These are phyloP conservation scores for Ambrosia artemisiifolia DNA, from an alignment of 129 eudicot genomes.

Conservation along the genomic window DNA sequence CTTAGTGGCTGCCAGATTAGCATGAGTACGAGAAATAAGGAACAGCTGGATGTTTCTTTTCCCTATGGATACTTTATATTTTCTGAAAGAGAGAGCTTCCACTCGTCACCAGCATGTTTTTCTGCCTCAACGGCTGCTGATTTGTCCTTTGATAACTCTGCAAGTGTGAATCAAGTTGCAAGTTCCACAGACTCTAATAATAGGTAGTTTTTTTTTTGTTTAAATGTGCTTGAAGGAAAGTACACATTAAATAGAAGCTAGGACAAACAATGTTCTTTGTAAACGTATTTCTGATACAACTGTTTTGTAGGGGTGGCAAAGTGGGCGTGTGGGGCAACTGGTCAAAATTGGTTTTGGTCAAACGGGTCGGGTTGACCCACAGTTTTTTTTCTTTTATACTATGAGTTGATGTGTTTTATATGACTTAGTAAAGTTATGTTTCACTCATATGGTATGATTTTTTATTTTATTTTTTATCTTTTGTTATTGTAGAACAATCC, in stretches of 20 bases:
- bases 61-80: slow-evolving; percentile 55
- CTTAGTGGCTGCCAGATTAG: slow-evolving; percentile 44
- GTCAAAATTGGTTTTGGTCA: neutral
- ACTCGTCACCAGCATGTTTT: slow-evolving; percentile 44
- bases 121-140: slow-evolving; percentile 55
- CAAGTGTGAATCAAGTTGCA: slow-evolving; percentile 39
- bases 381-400: too few relatives aligned
- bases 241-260: too few relatives aligned
- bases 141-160: slow-evolving; percentile 48
- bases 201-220: slow-evolving; percentile 16
- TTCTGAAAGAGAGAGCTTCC: slow-evolving; percentile 46
- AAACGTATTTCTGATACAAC: too few relatives aligned
- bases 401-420: neutral
- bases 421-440: neutral
- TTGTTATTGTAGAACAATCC: neutral
- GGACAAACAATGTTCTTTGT: too few relatives aligned
- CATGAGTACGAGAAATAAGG: slow-evolving; percentile 64
- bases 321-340: too few relatives aligned
- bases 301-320: too few relatives aligned
- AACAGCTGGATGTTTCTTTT: slow-evolving; percentile 35
- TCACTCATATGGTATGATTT: neutral
- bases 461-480: neutral
- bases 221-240: too few relatives aligned
- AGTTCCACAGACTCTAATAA: slow-evolving; percentile 53
- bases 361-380: neutral